Evolutionary conservation across 1,139 yeast genomes (phyloP), one percentile per base, ranked within the genome.

Genomic region (Yamadazyma songkhlaensis): DNA sequence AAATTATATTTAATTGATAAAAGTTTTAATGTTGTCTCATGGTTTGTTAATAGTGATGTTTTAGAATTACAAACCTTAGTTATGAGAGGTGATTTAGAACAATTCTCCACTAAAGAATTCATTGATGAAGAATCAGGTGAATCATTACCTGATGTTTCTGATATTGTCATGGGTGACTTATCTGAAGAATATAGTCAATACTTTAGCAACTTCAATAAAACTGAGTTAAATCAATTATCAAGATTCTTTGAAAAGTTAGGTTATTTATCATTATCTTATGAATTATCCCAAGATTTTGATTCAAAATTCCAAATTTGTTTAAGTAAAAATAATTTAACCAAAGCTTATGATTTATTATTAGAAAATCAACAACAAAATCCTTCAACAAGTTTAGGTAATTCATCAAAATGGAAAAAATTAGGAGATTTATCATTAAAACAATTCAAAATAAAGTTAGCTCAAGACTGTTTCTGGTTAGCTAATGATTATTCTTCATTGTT

Each of bases 171-270:
- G 43, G 81, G 77, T 30, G 74, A 74, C 44, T 73, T 89, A 42
- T 71, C 89, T 34, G 80, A 77, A 34, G 81, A 76, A 40, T 77
- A 79, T 47, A 45, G 62, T 13, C 54, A 46, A 12, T 57, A 60
- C 41, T 57, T 68, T 35, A 48, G 64, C 7, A 74, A 74, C 32
- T 76, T 84, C 58, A 83, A 77, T 48, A 81, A 69, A 56, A 74
- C 72, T 24, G 96, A 94, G 55, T 71, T 79, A 51, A 74, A 81
- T 49, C 89, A 88, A 60, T 80, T 92, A 52, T 84, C 97, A 6
- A 79, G 97, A 59, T 94, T 92, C 65, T 77, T 92, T 53, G 97
- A 94, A 65, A 87, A 92, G 47, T 95, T 90, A 62, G 97, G 95
- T 13, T 83, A 79, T 57, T 73, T 79, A 48, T 83, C 89, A 42